phyloP scores from a whole-genome alignment of 177 flowering plant species.

The Vitis hybrid region DNA sequence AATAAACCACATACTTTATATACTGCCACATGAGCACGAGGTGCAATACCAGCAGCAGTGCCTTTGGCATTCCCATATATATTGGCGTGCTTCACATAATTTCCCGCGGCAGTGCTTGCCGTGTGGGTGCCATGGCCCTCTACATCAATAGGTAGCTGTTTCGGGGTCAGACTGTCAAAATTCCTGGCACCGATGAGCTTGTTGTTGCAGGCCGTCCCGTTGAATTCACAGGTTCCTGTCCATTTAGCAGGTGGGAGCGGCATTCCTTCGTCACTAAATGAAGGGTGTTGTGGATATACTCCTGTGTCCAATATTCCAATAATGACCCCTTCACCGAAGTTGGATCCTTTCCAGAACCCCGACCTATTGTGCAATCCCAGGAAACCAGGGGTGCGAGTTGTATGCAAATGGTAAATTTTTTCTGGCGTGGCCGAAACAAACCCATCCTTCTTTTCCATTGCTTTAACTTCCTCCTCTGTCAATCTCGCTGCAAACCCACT shows the following conservation, averaged over 20 bases:
- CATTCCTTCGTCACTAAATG: slow-evolving; percentile 46
- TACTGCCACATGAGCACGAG: slow-evolving; percentile 44
- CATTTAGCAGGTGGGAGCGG: slow-evolving; percentile 53
- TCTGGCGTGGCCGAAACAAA: slow-evolving; percentile 35
- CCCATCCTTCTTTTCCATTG: slow-evolving; percentile 35
- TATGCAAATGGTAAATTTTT: slow-evolving; percentile 24
- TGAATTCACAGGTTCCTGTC: slow-evolving; percentile 38
- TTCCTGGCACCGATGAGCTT: slow-evolving; percentile 48
- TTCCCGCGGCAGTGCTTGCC: slow-evolving; percentile 48
- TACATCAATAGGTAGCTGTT: slow-evolving; percentile 21
- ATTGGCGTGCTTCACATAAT: slow-evolving; percentile 28
- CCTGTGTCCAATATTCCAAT: slow-evolving; percentile 57
- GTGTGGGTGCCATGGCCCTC: slow-evolving; percentile 57
- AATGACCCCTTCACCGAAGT: slow-evolving; percentile 48
- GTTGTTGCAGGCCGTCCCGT: slow-evolving; percentile 17
- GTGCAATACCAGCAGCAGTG: slow-evolving; percentile 53
- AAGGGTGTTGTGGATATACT: slow-evolving; percentile 43
- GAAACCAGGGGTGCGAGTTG: slow-evolving; percentile 53
- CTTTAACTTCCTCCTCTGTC: slow-evolving; percentile 33
- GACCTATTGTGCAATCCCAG: slow-evolving; percentile 34
- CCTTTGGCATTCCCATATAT: slow-evolving; percentile 43
- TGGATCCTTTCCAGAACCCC: slow-evolving; percentile 50
- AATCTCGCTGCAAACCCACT: slow-evolving; percentile 58
- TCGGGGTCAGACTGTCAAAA: slow-evolving; percentile 13
- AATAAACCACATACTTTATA: slow-evolving; percentile 40